A percentile compares a stretch with the other conserved stretches of the same genome.
Conservation (phyloP, 768 basidiomycete genomes). For the Steccherinum ochraceum region DNA sequence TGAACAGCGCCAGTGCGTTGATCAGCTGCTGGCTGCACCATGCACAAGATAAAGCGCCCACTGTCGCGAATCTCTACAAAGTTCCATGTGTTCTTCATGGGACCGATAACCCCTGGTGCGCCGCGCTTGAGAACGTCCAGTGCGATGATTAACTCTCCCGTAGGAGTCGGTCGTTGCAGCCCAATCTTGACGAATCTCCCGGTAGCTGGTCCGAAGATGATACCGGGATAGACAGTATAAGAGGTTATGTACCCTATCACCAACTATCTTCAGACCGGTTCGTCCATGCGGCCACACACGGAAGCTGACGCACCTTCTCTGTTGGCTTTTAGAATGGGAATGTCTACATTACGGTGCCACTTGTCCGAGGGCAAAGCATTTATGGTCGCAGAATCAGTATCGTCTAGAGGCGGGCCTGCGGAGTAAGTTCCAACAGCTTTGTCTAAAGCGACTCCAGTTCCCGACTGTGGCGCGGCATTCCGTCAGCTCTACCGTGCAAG, state of each 20-base stretch:
- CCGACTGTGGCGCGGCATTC: conserved; percentile 12
- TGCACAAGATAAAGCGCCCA: conserved; percentile 15
- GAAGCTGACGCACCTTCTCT: too few relatives aligned
- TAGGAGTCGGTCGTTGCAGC: conserved; percentile 34
- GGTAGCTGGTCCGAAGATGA: conserved; percentile 48
- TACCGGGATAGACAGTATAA: conserved; percentile 43
- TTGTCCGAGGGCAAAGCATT: conserved; percentile 39
- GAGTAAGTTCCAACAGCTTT: conserved; percentile 36
- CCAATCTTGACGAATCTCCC: conserved; percentile 39
- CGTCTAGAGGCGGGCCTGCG: conserved; percentile 38
- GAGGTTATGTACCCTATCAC: conserved; percentile 49
- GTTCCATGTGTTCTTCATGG: conserved; percentile 52
- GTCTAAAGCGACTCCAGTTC: conserved; percentile 34
- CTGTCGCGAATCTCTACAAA: conserved; percentile 47
- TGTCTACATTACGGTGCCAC: conserved; percentile 44
- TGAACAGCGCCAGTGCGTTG: background rate
- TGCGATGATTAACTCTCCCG: conserved; percentile 30
- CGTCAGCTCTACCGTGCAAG: too few relatives aligned
- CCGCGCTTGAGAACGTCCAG: conserved; percentile 34
- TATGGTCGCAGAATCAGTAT: conserved; percentile 39
- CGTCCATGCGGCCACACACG: too few relatives aligned
- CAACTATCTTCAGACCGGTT: conserved; percentile 47
- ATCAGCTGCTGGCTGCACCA: background rate
- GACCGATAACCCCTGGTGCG: conserved; percentile 44
- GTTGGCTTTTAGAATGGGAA: conserved; percentile 40